A percentile compares a stretch with the other conserved stretches of the same genome.
phyloP scores from a whole-genome alignment of 2,329 filamentous ascomycete species.

The Trichoderma koningii region DNA sequence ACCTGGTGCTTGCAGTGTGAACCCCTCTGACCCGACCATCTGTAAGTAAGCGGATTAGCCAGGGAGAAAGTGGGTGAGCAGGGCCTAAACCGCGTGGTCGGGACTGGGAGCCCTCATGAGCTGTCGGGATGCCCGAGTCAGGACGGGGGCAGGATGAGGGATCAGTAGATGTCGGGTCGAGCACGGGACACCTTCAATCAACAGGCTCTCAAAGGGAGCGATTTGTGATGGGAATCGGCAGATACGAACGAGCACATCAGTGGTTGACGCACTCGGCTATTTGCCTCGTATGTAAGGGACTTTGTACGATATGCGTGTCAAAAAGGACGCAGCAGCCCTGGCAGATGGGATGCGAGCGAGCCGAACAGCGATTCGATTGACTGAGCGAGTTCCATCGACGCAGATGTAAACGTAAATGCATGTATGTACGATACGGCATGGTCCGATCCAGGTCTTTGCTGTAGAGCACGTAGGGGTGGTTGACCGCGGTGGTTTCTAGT shows the following conservation, averaged over 20 bases:
- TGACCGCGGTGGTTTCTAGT: too few species aligned
- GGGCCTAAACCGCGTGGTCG: not conserved
- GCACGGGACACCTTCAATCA: not conserved
- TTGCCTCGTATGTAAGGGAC: not conserved
- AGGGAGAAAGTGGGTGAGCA: not conserved
- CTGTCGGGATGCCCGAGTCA: conserved; percentile 12
- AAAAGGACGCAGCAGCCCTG: conserved; percentile 15
- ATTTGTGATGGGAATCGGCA: conserved; percentile 7
- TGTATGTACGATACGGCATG: conserved; percentile 23
- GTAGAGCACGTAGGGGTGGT: not conserved
- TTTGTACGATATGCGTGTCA: not conserved
- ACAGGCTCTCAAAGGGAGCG: not conserved
- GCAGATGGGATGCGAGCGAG: not conserved
- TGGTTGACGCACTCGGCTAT: not conserved
- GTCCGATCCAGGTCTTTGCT: conserved; percentile 12
- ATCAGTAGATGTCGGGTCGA: conserved; percentile 7
- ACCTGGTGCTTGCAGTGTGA: too few species aligned
- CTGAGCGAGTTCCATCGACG: not conserved
- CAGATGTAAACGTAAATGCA: too few species aligned
- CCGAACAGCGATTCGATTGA: conserved; percentile 21
- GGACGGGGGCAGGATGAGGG: not conserved
- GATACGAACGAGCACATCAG: not conserved
- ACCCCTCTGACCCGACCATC: too few species aligned
- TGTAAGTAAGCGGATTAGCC: too few species aligned
- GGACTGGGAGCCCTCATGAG: not conserved